phyloP scores from a whole-genome alignment of 176 grass and related monocot species.

The Carex pumila region DNA sequence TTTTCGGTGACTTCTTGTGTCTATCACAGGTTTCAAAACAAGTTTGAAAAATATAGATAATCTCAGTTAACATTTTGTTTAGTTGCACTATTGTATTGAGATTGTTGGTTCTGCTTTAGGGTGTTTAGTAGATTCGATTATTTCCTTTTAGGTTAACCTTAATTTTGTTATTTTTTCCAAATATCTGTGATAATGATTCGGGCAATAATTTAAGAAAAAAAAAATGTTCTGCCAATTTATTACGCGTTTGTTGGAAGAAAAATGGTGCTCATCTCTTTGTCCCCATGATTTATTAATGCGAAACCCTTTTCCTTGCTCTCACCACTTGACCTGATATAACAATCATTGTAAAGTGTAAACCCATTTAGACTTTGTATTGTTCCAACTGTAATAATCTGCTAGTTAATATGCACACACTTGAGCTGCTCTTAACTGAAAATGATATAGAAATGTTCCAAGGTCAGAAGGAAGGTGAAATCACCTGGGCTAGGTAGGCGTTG shows the following conservation, averaged over 20 bases:
- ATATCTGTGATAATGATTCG: not conserved
- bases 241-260: too few species aligned
- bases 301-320: not conserved
- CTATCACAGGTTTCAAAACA: not conserved
- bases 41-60: not conserved
- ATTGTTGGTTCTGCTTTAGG: not conserved
- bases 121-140: not conserved
- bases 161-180: not conserved
- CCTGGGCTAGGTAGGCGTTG: too few species aligned
- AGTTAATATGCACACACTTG: too few species aligned
- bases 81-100: not conserved
- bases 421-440: too few species aligned
- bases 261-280: too few species aligned
- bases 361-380: not conserved
- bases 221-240: not conserved
- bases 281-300: not conserved
- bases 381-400: not conserved
- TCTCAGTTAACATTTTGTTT: not conserved
- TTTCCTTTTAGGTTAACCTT: not conserved
- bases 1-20: not conserved
- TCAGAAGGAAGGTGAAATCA: too few species aligned
- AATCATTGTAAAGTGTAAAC: not conserved
- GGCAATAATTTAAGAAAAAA: not conserved
- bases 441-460: too few species aligned
- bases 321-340: not conserved